Conservation (phyloP, 2,329 filamentous ascomycete species). For the Aspergillus pseudoviridinutans region DNA sequence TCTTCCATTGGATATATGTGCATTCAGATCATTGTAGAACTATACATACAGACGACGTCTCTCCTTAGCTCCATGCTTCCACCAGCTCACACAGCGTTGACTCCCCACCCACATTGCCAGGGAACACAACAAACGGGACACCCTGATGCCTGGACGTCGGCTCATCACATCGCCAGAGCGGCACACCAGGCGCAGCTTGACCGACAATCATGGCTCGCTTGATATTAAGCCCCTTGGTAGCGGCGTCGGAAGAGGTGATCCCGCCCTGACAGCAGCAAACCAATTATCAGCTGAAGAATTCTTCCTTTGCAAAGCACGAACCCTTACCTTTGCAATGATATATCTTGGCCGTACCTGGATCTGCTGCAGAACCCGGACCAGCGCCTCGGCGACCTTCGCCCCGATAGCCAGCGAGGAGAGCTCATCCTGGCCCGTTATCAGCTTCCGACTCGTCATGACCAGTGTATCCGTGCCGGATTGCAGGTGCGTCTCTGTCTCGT, state of each 20-base stretch:
- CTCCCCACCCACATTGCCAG: conserved; percentile 54
- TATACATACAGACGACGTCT: not conserved
- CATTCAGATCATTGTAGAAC: not conserved
- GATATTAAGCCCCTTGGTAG: conserved; percentile 54
- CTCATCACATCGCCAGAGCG: conserved; percentile 58
- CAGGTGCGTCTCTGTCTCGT: conserved; percentile 41
- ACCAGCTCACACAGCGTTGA: conserved; percentile 47
- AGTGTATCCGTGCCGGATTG: conserved; percentile 50
- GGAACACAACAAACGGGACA: conserved; percentile 56
- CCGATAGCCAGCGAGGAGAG: conserved; percentile 54
- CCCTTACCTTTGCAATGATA: conserved; percentile 50
- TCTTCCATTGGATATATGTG: too few relatives aligned
- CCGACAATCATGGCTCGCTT: conserved; percentile 53
- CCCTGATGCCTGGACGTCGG: conserved; percentile 48
- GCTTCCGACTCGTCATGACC: conserved; percentile 56
- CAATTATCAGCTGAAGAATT: not conserved
- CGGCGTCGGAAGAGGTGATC: conserved; percentile 57
- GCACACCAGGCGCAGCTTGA: conserved; percentile 56
- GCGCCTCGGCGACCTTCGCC: conserved; percentile 46
- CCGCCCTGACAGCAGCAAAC: conserved; percentile 42
- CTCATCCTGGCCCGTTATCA: conserved; percentile 50
- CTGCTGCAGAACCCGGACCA: conserved; percentile 49
- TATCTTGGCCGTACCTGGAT: conserved; percentile 52
- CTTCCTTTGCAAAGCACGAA: conserved; percentile 45
- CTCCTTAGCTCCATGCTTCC: conserved; percentile 30